Evolutionary conservation across 139 green algal species (phyloP).

Genomic region (Diplosphaera chodatii): DNA sequence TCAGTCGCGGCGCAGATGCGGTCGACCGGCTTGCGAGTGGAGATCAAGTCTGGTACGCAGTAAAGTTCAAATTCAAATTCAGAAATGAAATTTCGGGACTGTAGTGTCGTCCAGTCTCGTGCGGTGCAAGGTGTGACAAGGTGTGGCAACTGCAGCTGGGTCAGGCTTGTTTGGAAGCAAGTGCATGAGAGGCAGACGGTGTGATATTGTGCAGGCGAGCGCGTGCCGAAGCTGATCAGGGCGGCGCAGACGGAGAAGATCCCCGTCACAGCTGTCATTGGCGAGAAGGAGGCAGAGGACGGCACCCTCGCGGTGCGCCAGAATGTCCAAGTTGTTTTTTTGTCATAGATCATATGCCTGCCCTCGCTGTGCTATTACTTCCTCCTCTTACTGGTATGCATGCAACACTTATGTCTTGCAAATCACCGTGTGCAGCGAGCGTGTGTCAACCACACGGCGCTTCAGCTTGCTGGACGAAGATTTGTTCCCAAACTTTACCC

Average conservation of each 20-base stretch:
- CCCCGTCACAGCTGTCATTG: slow-evolving; percentile 80
- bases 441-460: no score
- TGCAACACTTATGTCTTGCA: no score
- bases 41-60: slow-evolving; percentile 37
- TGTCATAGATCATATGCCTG: no score
- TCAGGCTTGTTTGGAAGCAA: not conserved
- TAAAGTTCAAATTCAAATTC: no score
- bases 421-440: no score
- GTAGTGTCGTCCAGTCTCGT: not conserved
- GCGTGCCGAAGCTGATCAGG: slow-evolving; percentile 59
- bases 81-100: no score
- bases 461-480: no score
- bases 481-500: no score
- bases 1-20: slow-evolving; percentile 56
- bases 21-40: slow-evolving; percentile 47
- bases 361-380: no score
- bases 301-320: slow-evolving; percentile 59
- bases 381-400: no score
- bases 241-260: slow-evolving; percentile 78
- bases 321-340: slow-evolving; percentile 19
- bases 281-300: slow-evolving; percentile 59
- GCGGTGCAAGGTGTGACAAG: not conserved
- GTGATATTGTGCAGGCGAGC: slow-evolving; percentile 21
- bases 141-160: not conserved
- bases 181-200: not conserved